Percentiles rank a stretch among this genome's conserved stretches.
These are phyloP conservation scores for Erysimum cheiri DNA, from an alignment of 441 rosid species.

Conservation along the genomic window DNA sequence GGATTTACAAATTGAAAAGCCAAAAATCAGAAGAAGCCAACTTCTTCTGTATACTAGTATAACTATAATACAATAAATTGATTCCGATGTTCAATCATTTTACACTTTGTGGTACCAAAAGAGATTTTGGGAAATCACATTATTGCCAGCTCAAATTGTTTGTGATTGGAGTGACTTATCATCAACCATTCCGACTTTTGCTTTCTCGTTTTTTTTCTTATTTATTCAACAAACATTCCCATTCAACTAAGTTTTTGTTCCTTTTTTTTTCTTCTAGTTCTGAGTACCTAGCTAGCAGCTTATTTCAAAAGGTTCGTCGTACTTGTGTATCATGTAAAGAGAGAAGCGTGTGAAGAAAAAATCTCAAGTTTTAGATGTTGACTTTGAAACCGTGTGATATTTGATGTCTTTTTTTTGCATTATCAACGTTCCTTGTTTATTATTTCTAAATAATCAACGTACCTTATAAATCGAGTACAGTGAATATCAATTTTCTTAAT, in stretches of 20 bases:
- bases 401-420: constrained; percentile 13
- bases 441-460: constrained; percentile 5
- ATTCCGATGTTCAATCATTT: constrained; percentile 44
- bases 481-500: constrained; percentile 13
- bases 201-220: constrained; percentile 25
- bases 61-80: constrained; percentile 38
- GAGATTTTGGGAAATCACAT: constrained; percentile 38
- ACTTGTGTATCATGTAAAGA: constrained; percentile 21
- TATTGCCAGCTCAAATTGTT: constrained; percentile 45
- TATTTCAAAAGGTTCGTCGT: constrained; percentile 32
- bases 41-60: constrained; percentile 16
- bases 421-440: neutral
- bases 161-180: constrained; percentile 39
- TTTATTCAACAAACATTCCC: constrained; percentile 22
- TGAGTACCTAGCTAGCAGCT: constrained; percentile 12
- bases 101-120: constrained; percentile 44
- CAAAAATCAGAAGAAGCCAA: constrained; percentile 38
- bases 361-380: constrained; percentile 23
- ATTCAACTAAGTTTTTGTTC: neutral
- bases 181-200: constrained; percentile 44
- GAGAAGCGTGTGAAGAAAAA: constrained; percentile 36
- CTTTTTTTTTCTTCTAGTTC: neutral
- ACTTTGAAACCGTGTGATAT: constrained; percentile 39
- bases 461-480: constrained; percentile 22
- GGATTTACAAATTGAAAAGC: constrained; percentile 18